A percentile compares a stretch with the other conserved stretches of the same genome.
These are phyloP conservation scores for Thalia dealbata DNA, from an alignment of 176 grass and related monocot species.

Conservation along the genomic window DNA sequence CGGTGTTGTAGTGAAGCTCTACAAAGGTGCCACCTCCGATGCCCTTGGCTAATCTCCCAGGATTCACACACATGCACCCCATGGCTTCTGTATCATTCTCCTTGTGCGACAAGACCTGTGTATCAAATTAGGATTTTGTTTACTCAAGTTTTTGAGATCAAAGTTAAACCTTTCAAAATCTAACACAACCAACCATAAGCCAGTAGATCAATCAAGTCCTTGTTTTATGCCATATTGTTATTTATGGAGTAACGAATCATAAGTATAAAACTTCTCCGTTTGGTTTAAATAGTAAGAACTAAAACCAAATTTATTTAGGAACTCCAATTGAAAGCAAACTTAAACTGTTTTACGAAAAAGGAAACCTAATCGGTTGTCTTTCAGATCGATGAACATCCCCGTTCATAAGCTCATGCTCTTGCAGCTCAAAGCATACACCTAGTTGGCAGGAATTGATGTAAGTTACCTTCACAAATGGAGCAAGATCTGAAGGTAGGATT, in stretches of 20 bases:
- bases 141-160: background rate
- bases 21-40: slow-evolving; percentile 86
- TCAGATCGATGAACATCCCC: background rate
- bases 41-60: slow-evolving; percentile 81
- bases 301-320: no score
- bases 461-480: slow-evolving; percentile 85
- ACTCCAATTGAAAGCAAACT: no score
- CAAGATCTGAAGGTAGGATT: slow-evolving; percentile 83
- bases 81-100: slow-evolving; percentile 28
- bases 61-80: slow-evolving; percentile 61
- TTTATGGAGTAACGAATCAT: no score
- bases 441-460: background rate
- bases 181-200: no score
- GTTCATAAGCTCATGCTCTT: background rate
- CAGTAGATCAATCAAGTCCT: no score
- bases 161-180: no score
- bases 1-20: slow-evolving; percentile 57
- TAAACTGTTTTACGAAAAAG: no score
- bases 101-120: slow-evolving; percentile 45
- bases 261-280: no score
- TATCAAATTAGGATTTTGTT: slow-evolving; percentile 3
- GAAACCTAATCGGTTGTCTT: background rate
- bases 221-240: no score
- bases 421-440: background rate
- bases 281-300: no score